These are phyloP conservation scores for Lactifluus piperatus DNA, from an alignment of 768 basidiomycete genomes.

Conservation along the genomic window DNA sequence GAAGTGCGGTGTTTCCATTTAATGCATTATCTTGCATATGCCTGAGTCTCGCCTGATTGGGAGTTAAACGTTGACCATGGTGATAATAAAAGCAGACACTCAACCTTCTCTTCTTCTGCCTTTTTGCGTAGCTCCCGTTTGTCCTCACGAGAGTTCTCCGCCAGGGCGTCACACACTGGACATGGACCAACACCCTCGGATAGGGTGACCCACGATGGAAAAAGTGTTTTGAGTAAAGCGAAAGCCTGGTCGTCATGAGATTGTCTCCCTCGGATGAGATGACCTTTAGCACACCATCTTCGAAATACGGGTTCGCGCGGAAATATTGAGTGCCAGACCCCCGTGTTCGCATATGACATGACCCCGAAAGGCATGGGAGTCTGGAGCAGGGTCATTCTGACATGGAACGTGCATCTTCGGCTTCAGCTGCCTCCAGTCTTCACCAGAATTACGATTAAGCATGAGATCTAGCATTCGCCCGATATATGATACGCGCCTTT, in stretches of 20 bases:
- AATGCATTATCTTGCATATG: conserved; percentile 51
- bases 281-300: conserved; percentile 34
- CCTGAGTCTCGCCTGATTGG: conserved; percentile 47
- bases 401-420: conserved; percentile 68
- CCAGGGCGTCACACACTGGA: conserved; percentile 48
- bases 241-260: conserved; percentile 38
- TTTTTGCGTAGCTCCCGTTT: conserved; percentile 52
- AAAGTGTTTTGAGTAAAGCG: conserved; percentile 44
- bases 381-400: conserved; percentile 59
- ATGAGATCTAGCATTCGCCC: neutral
- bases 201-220: conserved; percentile 57
- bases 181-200: conserved; percentile 46
- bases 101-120: conserved; percentile 75
- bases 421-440: conserved; percentile 65
- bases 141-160: conserved; percentile 50
- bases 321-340: conserved; percentile 43
- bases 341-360: conserved; percentile 73
- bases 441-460: neutral
- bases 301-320: conserved; percentile 55
- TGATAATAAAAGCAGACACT: neutral
- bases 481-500: conserved; percentile 40
- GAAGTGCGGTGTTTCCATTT: conserved; percentile 35
- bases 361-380: conserved; percentile 41
- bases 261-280: conserved; percentile 1
- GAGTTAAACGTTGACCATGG: neutral